A percentile compares a stretch with the other conserved stretches of the same genome.
Evolutionary conservation across 2,329 filamentous ascomycete species (phyloP).

Genomic region (Bertia moriformis): DNA sequence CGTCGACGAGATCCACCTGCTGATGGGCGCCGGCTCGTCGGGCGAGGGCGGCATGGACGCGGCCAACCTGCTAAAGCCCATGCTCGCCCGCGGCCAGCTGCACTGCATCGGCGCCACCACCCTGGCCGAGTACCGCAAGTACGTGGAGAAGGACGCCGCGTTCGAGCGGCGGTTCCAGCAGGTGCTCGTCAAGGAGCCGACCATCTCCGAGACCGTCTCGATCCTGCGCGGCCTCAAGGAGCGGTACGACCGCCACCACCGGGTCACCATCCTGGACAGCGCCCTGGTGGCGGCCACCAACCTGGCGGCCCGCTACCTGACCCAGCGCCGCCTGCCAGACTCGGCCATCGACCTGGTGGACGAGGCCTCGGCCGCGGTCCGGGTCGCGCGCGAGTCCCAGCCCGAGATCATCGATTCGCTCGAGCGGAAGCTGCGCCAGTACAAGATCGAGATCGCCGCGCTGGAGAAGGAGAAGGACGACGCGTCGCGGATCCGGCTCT

Average conservation of each 20-base stretch:
- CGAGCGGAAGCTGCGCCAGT: slow-evolving; percentile 75
- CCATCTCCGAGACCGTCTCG: slow-evolving; percentile 78
- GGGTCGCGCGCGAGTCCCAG: slow-evolving; percentile 87
- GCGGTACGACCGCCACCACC: slow-evolving; percentile 94
- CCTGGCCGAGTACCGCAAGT: slow-evolving; percentile 88
- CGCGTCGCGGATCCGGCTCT: slow-evolving; percentile 70
- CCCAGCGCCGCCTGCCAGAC: slow-evolving; percentile 76
- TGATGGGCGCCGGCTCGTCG: slow-evolving; percentile 91
- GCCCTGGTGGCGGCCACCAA: slow-evolving; percentile 86
- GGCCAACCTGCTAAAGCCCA: slow-evolving; percentile 91
- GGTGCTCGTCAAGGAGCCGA: slow-evolving; percentile 88
- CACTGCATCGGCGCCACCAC: slow-evolving; percentile 98
- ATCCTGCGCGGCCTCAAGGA: slow-evolving; percentile 98
- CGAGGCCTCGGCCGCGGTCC: slow-evolving; percentile 85
- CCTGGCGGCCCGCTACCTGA: slow-evolving; percentile 84
- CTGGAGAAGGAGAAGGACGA: slow-evolving; percentile 89
- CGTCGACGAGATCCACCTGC: slow-evolving; percentile 93
- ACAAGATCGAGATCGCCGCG: slow-evolving; percentile 94
- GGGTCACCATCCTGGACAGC: slow-evolving; percentile 88
- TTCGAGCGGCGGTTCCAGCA: slow-evolving; percentile 99
- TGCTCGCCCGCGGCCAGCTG: slow-evolving; percentile 89
- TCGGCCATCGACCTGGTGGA: slow-evolving; percentile 94
- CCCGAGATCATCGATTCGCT: slow-evolving; percentile 91
- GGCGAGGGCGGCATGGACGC: slow-evolving; percentile 98
- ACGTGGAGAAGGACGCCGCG: slow-evolving; percentile 95